Evolutionary conservation across 805 yeast species (phyloP).

Genomic region (Candida tallmaniae): DNA sequence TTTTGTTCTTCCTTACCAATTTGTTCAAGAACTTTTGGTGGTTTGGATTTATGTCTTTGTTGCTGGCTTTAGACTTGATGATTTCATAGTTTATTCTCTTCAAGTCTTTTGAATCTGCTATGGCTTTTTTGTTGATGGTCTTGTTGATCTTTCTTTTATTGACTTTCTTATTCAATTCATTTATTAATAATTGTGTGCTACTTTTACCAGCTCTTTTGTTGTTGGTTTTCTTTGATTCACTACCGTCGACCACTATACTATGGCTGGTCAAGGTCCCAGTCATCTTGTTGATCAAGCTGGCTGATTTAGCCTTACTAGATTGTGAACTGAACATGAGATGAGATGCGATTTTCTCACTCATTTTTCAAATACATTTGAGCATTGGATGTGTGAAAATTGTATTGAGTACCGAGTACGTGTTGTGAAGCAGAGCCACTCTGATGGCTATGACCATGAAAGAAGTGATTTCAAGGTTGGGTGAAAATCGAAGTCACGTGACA

Average conservation of each 20-base stretch:
- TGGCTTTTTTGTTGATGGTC: conserved; percentile 23
- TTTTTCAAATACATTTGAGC: too few species aligned
- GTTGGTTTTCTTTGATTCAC: neutral
- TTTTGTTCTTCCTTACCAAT: conserved; percentile 33
- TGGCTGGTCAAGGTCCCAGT: conserved; percentile 2
- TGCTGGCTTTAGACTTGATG: conserved; percentile 27
- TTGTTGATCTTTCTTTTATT: conserved; percentile 19
- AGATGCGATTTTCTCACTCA: conserved; percentile 2
- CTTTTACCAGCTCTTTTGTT: conserved; percentile 1
- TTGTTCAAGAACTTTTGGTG: conserved; percentile 36
- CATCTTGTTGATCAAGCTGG: conserved; percentile 38
- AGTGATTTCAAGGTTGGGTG: too few species aligned
- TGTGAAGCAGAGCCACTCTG: too few species aligned
- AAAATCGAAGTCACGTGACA: too few species aligned
- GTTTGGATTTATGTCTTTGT: conserved; percentile 20
- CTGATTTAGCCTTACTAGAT: conserved; percentile 31
- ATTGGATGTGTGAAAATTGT: too few species aligned
- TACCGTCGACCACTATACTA: neutral
- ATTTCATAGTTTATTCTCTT: conserved; percentile 36
- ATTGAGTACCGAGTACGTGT: too few species aligned
- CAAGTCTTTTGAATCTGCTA: conserved; percentile 26
- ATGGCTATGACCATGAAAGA: too few species aligned
- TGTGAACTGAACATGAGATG: conserved; percentile 23
- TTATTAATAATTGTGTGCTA: conserved; percentile 17
- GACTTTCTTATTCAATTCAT: conserved; percentile 13